Base-by-base conservation (phyloP, 495 filamentous ascomycete genomes). In the Xylaria bambusicola region DNA sequence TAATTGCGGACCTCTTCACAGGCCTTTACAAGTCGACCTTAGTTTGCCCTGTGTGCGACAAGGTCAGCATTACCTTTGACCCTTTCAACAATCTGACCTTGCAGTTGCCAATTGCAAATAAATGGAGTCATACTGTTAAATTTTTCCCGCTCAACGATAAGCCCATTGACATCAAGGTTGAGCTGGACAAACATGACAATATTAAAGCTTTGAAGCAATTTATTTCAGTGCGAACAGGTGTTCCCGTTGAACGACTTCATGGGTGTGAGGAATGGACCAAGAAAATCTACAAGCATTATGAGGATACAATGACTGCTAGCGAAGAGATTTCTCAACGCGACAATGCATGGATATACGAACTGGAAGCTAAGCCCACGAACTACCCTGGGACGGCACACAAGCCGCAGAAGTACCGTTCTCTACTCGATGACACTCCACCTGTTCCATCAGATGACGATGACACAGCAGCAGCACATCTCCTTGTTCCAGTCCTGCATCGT, bases 21-120 rank as follows among this genome's bases (percentile, higher is more conserved):
- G 94, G 94, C 51, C 91, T 97, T 80, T 98, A 98, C 80, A 97
- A 97, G 77, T 97, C 93, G 26, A 98, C 93, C 4, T 82, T 98
- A 41, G 84, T 92, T 58, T 98, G 94, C 69, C 95, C 93, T 1
- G 83, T 77, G 8, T 98, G 94, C 69, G 82, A 88, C 56, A 98
- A 98, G 77, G 88, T 97, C 74, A 96, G 92, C 80, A 97, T 98
- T 61, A 98, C 94, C 4, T 98, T 98, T 64, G 94, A 98, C 75
- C 94, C 94, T 2, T 98, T 96, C 81, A 97, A 90, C 76, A 94
- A 92, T 57, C 73, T 98, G 29, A 97, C 95, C 0, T 76, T 98
- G 23, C 95, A 94, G 56, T 76, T 98, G 29, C 95, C 94, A 0
- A 83, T 96, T 56, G 87, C 92, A 64, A 89, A 86, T 52, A 76